Evolutionary conservation across 2,329 filamentous ascomycete species (phyloP).

Genomic region (Colletotrichum sublineola): DNA sequence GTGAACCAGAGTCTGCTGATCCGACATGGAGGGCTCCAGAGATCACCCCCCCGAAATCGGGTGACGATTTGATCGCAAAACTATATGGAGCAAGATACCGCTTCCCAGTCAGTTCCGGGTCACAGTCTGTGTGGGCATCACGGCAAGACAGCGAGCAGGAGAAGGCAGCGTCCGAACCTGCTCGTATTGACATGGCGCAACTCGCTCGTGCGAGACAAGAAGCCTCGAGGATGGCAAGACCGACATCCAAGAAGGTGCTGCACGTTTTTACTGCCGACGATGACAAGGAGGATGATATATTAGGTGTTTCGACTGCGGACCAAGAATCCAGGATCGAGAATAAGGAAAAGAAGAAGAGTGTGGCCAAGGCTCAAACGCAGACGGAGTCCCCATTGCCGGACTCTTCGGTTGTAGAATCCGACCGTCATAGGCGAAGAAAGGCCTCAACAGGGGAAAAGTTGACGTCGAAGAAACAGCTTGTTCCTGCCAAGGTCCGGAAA

Average conservation of each 20-base stretch:
- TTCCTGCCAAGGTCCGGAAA: background rate
- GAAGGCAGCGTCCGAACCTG: constrained; percentile 1
- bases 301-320: constrained; percentile 38
- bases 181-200: constrained; percentile 24
- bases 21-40: constrained; percentile 56
- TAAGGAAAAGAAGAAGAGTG: background rate
- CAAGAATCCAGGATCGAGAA: background rate
- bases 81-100: constrained; percentile 29
- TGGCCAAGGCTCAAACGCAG: background rate
- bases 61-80: constrained; percentile 37
- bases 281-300: constrained; percentile 50
- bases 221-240: constrained; percentile 22
- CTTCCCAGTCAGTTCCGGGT: constrained; percentile 29
- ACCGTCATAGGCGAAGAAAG: background rate
- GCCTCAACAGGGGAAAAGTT: background rate
- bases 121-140: constrained; percentile 40
- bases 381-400: background rate
- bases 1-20: constrained; percentile 48
- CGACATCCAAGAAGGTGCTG: constrained; percentile 28
- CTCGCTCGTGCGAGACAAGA: constrained; percentile 27
- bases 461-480: background rate
- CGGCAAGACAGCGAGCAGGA: constrained; percentile 34
- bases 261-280: constrained; percentile 41
- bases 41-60: constrained; percentile 46
- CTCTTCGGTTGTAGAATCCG: background rate